These are phyloP conservation scores for Eleusine coracana DNA, from an alignment of 176 grass and related monocot species.

Conservation along the genomic window DNA sequence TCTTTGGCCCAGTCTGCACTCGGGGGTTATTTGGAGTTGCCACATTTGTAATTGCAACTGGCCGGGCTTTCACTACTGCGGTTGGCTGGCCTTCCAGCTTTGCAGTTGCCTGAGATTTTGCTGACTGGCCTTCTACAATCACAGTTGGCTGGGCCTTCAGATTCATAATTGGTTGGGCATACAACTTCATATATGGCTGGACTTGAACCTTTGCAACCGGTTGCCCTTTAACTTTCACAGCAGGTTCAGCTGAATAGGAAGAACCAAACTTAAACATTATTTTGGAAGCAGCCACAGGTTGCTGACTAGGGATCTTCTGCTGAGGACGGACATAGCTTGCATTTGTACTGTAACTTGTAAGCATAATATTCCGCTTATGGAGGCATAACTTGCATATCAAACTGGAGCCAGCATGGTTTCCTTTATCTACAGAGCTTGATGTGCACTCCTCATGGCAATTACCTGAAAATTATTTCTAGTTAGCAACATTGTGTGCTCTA, in stretches of 20 bases:
- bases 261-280: slow-evolving; percentile 57
- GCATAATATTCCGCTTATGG: slow-evolving; percentile 49
- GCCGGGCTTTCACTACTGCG: neutral
- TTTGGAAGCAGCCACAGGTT: slow-evolving; percentile 42
- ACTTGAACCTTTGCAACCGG: slow-evolving; percentile 24
- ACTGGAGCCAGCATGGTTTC: slow-evolving; percentile 35
- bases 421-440: slow-evolving; percentile 50
- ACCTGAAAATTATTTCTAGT: slow-evolving; percentile 56
- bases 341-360: slow-evolving; percentile 46
- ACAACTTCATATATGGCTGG: slow-evolving; percentile 12
- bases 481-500: slow-evolving; percentile 30
- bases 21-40: slow-evolving; percentile 28
- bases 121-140: slow-evolving; percentile 26
- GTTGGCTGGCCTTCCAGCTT: slow-evolving; percentile 35
- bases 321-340: slow-evolving; percentile 35
- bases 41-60: neutral
- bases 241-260: slow-evolving; percentile 46
- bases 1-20: slow-evolving; percentile 43
- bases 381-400: slow-evolving; percentile 74
- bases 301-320: slow-evolving; percentile 50
- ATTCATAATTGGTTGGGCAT: neutral
- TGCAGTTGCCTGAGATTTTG: neutral
- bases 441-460: slow-evolving; percentile 85
- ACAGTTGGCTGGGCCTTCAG: slow-evolving; percentile 11
- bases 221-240: slow-evolving; percentile 31